Evolutionary conservation across 306 rosid genomes (phyloP).

Genomic region (Crataegus laevigata): DNA sequence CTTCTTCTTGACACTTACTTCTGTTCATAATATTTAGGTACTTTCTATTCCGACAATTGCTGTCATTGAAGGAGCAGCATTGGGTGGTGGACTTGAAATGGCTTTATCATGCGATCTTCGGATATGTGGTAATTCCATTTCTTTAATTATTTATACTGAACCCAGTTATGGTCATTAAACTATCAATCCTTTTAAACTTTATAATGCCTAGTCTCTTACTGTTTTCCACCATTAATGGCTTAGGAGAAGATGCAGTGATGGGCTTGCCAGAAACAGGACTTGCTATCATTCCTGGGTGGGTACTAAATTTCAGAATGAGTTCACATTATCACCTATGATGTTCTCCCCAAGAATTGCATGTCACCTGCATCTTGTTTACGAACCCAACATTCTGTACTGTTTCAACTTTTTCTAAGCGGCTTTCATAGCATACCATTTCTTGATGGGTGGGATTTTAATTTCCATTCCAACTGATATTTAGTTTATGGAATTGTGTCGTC

Average conservation of each 20-base stretch:
- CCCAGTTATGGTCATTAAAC: conserved; percentile 2
- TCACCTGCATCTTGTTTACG: background rate
- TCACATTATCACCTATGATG: background rate
- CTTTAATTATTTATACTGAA: conserved; percentile 1
- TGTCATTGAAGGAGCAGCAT: conserved; percentile 84
- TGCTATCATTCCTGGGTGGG: conserved; percentile 95
- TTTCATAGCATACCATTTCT: background rate
- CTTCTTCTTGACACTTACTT: conserved; percentile 13
- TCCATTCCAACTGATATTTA: background rate
- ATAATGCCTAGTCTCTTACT: conserved; percentile 7
- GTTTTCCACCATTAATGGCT: conserved; percentile 19
- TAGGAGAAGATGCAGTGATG: conserved; percentile 70
- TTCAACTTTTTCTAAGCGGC: conserved; percentile 1
- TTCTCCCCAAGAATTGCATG: background rate
- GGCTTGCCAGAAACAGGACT: conserved; percentile 97
- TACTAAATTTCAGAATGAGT: conserved; percentile 8
- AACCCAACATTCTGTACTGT: background rate
- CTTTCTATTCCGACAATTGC: conserved; percentile 75
- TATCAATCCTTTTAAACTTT: conserved; percentile 6
- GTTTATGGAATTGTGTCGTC: background rate
- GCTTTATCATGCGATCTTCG: conserved; percentile 93
- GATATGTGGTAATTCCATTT: conserved; percentile 64
- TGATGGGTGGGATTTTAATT: background rate
- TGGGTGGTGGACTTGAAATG: conserved; percentile 98
- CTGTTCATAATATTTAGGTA: conserved; percentile 37